Conservation (phyloP, 129 eudicot genomes). For the Artemisia tridentata region DNA sequence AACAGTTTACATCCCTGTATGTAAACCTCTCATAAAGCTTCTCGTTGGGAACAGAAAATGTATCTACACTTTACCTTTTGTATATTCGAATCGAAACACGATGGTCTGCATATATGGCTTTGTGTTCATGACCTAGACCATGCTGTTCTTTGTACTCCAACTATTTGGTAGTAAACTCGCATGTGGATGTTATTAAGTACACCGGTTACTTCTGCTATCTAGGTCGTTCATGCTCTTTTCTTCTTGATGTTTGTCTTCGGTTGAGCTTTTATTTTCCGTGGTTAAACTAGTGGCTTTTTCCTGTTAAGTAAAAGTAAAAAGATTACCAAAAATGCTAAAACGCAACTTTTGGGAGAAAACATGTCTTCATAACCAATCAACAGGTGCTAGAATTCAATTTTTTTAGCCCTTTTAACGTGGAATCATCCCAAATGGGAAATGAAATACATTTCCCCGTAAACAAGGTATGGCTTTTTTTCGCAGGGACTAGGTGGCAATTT, state of each 20-base stretch:
- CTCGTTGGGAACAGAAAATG: conserved; percentile 7
- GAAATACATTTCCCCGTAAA: background rate
- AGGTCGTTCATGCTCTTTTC: conserved; percentile 31
- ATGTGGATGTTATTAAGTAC: conserved; percentile 1
- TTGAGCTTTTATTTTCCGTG: conserved; percentile 33
- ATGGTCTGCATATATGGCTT: background rate
- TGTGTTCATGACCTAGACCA: conserved; percentile 4
- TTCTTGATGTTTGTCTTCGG: conserved; percentile 35
- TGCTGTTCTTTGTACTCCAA: conserved; percentile 20
- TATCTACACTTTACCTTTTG: conserved; percentile 27
- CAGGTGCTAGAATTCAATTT: too few species aligned
- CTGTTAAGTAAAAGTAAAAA: conserved; percentile 19
- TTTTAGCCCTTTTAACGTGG: too few species aligned
- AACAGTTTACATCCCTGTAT: background rate
- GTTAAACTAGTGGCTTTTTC: conserved; percentile 32
- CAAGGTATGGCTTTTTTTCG: background rate
- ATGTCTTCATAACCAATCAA: background rate
- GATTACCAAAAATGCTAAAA: background rate
- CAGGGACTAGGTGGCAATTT: too few species aligned
- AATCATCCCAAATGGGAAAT: too few species aligned
- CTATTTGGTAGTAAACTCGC: conserved; percentile 4
- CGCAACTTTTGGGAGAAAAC: background rate
- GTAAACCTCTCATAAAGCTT: conserved; percentile 7
- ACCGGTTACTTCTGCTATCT: conserved; percentile 1
- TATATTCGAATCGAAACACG: conserved; percentile 11